Percentiles rank a stretch among this genome's conserved stretches.
These are phyloP conservation scores for Madurella mycetomatis DNA, from an alignment of 2,329 filamentous ascomycete genomes.

Conservation along the genomic window DNA sequence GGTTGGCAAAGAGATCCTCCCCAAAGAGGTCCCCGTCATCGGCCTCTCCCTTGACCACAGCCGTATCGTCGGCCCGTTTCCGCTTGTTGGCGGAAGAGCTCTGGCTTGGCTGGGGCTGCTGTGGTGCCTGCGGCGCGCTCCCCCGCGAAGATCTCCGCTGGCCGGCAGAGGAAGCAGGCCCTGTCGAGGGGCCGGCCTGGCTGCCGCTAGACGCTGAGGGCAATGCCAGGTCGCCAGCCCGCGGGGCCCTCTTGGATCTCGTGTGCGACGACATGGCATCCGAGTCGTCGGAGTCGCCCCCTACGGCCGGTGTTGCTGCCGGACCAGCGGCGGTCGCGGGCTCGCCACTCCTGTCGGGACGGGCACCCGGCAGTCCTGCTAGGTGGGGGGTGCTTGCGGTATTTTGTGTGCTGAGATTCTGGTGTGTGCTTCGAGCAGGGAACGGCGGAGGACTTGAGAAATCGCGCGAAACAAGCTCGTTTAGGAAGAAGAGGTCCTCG, in stretches of 20 bases:
- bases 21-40: conserved; percentile 25
- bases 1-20: conserved; percentile 22
- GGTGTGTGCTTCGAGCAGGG: conserved; percentile 6
- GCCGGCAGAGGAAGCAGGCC: neutral
- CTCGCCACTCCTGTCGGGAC: neutral
- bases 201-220: neutral
- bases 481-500: conserved; percentile 16
- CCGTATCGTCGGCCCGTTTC: conserved; percentile 12
- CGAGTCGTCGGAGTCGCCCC: neutral
- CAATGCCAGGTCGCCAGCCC: conserved; percentile 5
- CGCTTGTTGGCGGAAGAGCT: conserved; percentile 9
- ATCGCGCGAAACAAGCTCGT: conserved; percentile 12
- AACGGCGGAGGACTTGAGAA: conserved; percentile 17
- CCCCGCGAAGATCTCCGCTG: neutral
- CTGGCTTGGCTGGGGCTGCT: neutral
- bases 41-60: conserved; percentile 8
- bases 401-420: neutral
- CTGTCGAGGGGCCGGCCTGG: neutral
- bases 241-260: neutral
- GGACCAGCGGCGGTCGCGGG: neutral
- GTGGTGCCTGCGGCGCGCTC: neutral
- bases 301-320: neutral
- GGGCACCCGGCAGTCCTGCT: too few relatives aligned
- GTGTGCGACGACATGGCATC: conserved; percentile 5
- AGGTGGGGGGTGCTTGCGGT: neutral